Conservation (phyloP, 2,329 filamentous ascomycete species). For the Grosmannia serpens region DNA sequence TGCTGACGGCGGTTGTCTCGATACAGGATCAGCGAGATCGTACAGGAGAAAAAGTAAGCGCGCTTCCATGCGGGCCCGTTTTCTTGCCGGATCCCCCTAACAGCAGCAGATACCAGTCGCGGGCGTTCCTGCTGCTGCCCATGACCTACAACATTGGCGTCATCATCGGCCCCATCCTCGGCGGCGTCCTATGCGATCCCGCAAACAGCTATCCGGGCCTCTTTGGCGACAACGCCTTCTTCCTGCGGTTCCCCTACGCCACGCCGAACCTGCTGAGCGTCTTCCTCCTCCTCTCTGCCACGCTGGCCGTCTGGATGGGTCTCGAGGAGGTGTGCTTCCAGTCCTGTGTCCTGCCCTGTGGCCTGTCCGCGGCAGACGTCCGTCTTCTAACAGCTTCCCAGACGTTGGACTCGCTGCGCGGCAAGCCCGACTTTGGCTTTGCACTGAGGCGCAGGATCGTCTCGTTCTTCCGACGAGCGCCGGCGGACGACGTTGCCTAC, state of each 20-base stretch:
- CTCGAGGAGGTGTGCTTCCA: constrained; percentile 33
- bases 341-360: background rate
- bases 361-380: no score
- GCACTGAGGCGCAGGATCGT: constrained; percentile 26
- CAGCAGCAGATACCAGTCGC: constrained; percentile 25
- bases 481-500: constrained; percentile 15
- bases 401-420: constrained; percentile 35
- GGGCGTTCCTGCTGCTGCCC: constrained; percentile 31
- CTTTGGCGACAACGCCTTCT: constrained; percentile 35
- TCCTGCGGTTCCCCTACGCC: constrained; percentile 40
- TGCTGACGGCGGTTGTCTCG: background rate
- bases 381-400: constrained; percentile 11
- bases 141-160: constrained; percentile 65
- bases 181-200: constrained; percentile 34
- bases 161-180: constrained; percentile 44
- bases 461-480: constrained; percentile 14
- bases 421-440: constrained; percentile 33
- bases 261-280: constrained; percentile 42
- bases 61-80: background rate
- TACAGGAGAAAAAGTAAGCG: constrained; percentile 29
- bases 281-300: constrained; percentile 31
- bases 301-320: constrained; percentile 34
- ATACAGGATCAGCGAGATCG: constrained; percentile 30
- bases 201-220: constrained; percentile 28
- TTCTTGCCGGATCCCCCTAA: background rate